phyloP scores from a whole-genome alignment of 345 rosid species.

The Nephelium lappaceum region DNA sequence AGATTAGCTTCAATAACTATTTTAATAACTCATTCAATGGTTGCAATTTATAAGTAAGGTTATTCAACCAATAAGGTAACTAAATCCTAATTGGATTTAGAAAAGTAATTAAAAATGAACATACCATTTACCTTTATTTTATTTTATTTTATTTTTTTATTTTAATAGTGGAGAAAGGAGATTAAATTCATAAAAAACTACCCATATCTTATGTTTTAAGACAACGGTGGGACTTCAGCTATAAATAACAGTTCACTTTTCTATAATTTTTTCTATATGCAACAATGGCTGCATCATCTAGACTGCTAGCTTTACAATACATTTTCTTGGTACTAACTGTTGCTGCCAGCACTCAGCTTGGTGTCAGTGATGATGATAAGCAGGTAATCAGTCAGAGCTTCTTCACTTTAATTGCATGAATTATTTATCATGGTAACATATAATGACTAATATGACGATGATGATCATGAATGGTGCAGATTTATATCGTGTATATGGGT shows the following conservation, averaged over 20 bases:
- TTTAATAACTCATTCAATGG: no score
- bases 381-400: neutral
- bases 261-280: neutral
- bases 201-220: no score
- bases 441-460: neutral
- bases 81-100: no score
- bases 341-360: neutral
- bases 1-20: no score
- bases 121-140: neutral
- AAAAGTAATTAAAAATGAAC: neutral
- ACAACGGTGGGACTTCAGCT: neutral
- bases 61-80: no score
- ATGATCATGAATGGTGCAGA: constrained; percentile 26
- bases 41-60: no score
- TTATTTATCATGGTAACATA: no score
- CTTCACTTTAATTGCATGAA: no score
- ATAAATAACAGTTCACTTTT: neutral
- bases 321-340: neutral
- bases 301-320: neutral
- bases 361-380: constrained; percentile 5
- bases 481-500: constrained; percentile 48
- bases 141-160: no score
- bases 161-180: no score
- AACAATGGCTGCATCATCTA: neutral
- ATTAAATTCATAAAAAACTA: no score